Base-by-base conservation (phyloP, 371 early-diverging fungal genomes). In the Mortierella polycephala region DNA sequence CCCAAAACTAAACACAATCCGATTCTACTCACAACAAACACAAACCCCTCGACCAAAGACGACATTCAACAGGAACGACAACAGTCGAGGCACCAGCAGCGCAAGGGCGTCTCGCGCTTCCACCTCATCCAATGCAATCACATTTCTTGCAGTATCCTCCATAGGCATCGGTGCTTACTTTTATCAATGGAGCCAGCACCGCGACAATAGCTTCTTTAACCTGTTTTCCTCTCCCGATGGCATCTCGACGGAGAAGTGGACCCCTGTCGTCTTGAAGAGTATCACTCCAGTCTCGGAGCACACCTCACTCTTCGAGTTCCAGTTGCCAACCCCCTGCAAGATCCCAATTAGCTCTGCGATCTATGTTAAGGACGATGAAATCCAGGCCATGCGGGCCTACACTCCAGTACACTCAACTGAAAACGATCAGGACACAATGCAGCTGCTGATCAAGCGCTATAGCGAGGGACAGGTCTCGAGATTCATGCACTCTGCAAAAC, bases 301-400 rank as follows among this genome's bases (percentile, higher is more conserved):
- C 1, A 73, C 80, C 8, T 79, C 80, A 2, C 50, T 79, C 21
- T 79, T 79, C 44, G 80, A 79, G 50, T 79, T 79, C 58, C 52
- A 66, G 18, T 53, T 79, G 9, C 59, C 61, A n/a, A 54, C 66
- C n/a, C 80, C 80, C 1, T 72, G 73, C 13, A 45, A 40, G 16
- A 73, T 79, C 49, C 80, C 80, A 2, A 52, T 79, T 56, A 69
- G 63, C 37, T 73, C 73, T 4, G 80, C 70, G 2, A 56, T 79
- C n/a, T 79, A 79, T 59, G 70, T 79, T 56, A 79, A 79, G 59
- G 80, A 79, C 41, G 80, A 79, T 20, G 50, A 66, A 56, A 79
- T 79, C 45, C 80, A 79, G 56, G 80, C 74, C 23, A 79, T 79
- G 80, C 66, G 80, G 11, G 80, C 80, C 1, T 79, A 79, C 40